Conservation (phyloP, 139 green algal genomes). For the Raphidocelis subcapitata region DNA sequence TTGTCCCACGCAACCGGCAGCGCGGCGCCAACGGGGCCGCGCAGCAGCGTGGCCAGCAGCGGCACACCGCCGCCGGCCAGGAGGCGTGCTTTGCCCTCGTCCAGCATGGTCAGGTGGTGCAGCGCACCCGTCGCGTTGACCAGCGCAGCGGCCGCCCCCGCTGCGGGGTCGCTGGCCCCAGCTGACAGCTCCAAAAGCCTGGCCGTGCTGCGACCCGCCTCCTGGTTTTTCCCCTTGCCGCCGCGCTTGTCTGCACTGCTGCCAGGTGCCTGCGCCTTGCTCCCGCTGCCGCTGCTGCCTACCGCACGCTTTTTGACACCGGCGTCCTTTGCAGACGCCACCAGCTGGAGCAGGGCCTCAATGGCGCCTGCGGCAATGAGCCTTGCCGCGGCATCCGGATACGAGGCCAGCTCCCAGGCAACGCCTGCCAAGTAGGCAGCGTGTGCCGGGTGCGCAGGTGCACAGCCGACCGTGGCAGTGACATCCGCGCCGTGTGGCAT, state of each 20-base stretch:
- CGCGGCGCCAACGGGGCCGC: too few relatives aligned
- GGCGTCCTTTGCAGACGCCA: neutral
- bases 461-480: conserved; percentile 9
- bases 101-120: conserved; percentile 58
- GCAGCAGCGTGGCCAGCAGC: too few relatives aligned
- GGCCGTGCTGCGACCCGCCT: neutral
- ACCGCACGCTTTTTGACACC: neutral
- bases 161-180: conserved; percentile 4
- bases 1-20: too few relatives aligned
- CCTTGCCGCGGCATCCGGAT: conserved; percentile 19
- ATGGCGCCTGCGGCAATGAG: conserved; percentile 13
- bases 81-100: conserved; percentile 32
- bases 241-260: neutral
- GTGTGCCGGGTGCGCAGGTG: conserved; percentile 24
- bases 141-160: conserved; percentile 11
- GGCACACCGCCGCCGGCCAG: too few relatives aligned
- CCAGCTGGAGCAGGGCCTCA: neutral
- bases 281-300: conserved; percentile 5
- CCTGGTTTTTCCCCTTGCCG: neutral
- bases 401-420: conserved; percentile 47
- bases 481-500: conserved; percentile 16
- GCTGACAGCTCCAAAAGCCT: neutral
- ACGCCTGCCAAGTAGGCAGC: conserved; percentile 48
- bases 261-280: neutral
- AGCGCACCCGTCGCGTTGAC: conserved; percentile 33